A percentile compares a stretch with the other conserved stretches of the same genome.
Conservation (phyloP, 1,284 basidiomycete species). For the Ustilago tritici region DNA sequence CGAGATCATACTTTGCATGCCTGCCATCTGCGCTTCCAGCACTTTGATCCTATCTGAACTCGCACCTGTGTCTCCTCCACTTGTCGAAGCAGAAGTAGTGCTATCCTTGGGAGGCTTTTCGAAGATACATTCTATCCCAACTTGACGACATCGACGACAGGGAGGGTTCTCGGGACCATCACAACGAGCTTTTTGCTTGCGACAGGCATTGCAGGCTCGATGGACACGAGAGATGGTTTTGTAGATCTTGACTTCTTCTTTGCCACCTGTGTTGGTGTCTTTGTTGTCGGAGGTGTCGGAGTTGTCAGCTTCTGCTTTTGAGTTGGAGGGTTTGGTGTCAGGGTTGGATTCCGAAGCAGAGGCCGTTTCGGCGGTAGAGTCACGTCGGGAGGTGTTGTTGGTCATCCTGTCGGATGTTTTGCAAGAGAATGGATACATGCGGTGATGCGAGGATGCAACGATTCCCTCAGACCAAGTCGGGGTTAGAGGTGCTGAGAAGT, state of each 20-base stretch:
- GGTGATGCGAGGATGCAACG: background rate
- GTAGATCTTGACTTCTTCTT: constrained; percentile 45
- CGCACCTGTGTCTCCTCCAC: constrained; percentile 73
- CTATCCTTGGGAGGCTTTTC: constrained; percentile 91
- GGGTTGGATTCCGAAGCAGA: constrained; percentile 9
- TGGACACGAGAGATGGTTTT: constrained; percentile 51
- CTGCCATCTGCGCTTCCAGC: constrained; percentile 42
- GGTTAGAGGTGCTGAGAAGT: background rate
- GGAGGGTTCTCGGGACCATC: constrained; percentile 75
- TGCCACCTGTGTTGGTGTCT: constrained; percentile 13
- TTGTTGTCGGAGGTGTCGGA: constrained; percentile 19
- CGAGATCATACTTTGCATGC: constrained; percentile 48
- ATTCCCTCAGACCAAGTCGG: too few species aligned
- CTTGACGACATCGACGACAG: constrained; percentile 87
- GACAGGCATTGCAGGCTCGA: constrained; percentile 55
- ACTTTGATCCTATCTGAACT: constrained; percentile 33
- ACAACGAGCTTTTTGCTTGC: constrained; percentile 52
- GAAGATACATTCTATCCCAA: constrained; percentile 85
- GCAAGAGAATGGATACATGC: background rate
- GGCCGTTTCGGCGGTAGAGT: constrained; percentile 3
- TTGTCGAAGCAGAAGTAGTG: background rate
- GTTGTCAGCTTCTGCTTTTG: background rate
- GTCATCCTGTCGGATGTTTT: constrained; percentile 13
- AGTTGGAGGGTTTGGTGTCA: background rate
- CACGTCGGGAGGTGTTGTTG: constrained; percentile 10